Base-by-base conservation (phyloP, 495 filamentous ascomycete species). In the Aspergillus bridgeri region DNA sequence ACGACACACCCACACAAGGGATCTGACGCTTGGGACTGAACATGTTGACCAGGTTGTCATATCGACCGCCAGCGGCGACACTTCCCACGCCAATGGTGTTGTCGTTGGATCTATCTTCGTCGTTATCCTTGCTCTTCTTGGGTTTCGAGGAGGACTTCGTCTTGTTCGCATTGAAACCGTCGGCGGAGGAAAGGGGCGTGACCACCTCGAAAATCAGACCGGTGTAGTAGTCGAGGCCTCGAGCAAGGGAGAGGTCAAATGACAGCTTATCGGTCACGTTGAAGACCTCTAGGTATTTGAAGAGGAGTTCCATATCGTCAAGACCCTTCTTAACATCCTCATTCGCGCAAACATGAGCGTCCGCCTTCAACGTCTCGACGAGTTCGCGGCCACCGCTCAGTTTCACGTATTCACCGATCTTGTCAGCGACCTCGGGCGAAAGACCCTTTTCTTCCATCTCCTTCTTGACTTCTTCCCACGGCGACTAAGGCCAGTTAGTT, bases 371-470 rank as follows among this genome's bases (percentile, higher is more conserved):
- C 42, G 78, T 75, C 24, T 86, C 78, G 18, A 96, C 75, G 46
- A 96, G 79, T 54, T 95, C 89, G 6, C 75, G 74, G 15, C 78
- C 75, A 53, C 88, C 88, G 66, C 84, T 92, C 53, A 77, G 79
- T 54, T 84, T 78, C 20, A 90, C 90, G 65, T 89, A 96, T 62
- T 84, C 83, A 61, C 91, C 91, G 62, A 98, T 95, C 65, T 85
- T 86, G 64, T 96, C 91, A 24, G 93, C 92, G 24, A 90, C 81
- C 17, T 80, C 84, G 11, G 72, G 73, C 23, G 82, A 82, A 1
- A 98, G 79, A 0, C 91, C 91, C 75, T 98, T 98, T 55, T 96
- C 89, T 49, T 92, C 89, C 92, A 97, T 97, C 65, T 96, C 92
- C 65, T 89, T 89, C 56, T 85, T 83, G 53, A 97, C 92, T 58